Evolutionary conservation across 1,284 basidiomycete species (phyloP).

Genomic region (Heterobasidion annosum): DNA sequence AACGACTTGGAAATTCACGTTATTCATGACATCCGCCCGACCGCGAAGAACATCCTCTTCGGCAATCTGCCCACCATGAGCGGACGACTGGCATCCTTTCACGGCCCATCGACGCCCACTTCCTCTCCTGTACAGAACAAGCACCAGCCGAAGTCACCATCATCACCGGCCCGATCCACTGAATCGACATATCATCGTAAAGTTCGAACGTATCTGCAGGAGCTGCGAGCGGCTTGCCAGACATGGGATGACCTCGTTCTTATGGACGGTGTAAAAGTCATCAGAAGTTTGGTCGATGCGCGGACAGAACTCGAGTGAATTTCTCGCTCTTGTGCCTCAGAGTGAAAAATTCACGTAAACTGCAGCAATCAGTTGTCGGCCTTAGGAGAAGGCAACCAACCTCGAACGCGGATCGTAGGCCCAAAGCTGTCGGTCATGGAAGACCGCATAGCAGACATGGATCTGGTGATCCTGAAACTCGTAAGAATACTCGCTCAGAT

Average conservation of each 20-base stretch:
- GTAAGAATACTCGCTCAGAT: constrained; percentile 27
- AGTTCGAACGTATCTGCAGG: constrained; percentile 51
- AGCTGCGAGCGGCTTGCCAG: constrained; percentile 46
- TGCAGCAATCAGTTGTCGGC: constrained; percentile 54
- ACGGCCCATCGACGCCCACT: constrained; percentile 65
- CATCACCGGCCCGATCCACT: constrained; percentile 41
- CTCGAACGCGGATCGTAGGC: constrained; percentile 45
- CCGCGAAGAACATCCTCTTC: too few species aligned
- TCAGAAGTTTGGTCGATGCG: constrained; percentile 54
- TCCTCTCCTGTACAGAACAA: constrained; percentile 48
- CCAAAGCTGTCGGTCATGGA: constrained; percentile 65
- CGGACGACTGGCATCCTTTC: constrained; percentile 62
- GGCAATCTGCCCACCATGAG: constrained; percentile 11
- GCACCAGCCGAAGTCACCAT: constrained; percentile 26
- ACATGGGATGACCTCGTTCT: constrained; percentile 74
- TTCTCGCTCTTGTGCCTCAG: background rate
- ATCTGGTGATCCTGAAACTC: constrained; percentile 50
- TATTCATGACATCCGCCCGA: too few species aligned
- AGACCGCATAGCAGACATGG: constrained; percentile 47
- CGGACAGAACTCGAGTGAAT: constrained; percentile 73
- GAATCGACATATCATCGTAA: constrained; percentile 72
- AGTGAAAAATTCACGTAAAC: background rate
- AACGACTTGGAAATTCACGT: too few species aligned
- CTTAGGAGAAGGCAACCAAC: constrained; percentile 39
- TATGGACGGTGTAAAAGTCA: constrained; percentile 63